A percentile compares a stretch with the other conserved stretches of the same genome.
phyloP scores from a whole-genome alignment of 163 green algal species.

The Picocystis sp. region DNA sequence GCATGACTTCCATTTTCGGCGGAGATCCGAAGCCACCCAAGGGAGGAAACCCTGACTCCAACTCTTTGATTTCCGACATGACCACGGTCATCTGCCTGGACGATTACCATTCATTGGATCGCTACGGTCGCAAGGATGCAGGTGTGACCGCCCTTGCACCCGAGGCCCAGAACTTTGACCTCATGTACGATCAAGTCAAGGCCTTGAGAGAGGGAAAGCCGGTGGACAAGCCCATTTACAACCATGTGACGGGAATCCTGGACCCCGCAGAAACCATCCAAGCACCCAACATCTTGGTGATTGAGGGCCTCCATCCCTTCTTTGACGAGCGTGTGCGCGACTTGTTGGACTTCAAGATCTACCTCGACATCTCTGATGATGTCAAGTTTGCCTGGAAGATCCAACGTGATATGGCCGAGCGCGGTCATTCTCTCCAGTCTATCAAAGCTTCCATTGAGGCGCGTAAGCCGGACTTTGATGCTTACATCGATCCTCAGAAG shows the following conservation, averaged over 20 bases:
- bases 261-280: conserved; percentile 64
- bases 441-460: conserved; percentile 96
- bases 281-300: conserved; percentile 82
- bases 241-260: conserved; percentile 90
- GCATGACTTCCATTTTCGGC: conserved; percentile 93
- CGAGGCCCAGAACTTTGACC: conserved; percentile 92
- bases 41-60: conserved; percentile 95
- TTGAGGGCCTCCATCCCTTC: conserved; percentile 98
- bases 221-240: conserved; percentile 99
- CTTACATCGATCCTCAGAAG: conserved; percentile 98
- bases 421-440: conserved; percentile 78
- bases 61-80: conserved; percentile 94
- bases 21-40: conserved; percentile 67
- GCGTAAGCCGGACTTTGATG: conserved; percentile 96
- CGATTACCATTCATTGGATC: conserved; percentile 93
- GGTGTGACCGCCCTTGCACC: conserved; percentile 79
- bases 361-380: conserved; percentile 97
- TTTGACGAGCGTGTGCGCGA: conserved; percentile 88
- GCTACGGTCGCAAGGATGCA: conserved; percentile 65
- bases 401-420: conserved; percentile 55
- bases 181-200: conserved; percentile 97
- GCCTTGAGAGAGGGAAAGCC: conserved; percentile 90
- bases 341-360: conserved; percentile 93
- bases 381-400: conserved; percentile 99
- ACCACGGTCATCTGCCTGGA: conserved; percentile 99